Base-by-base conservation (phyloP, 495 filamentous ascomycete species). In the Usnea hakonensis region DNA sequence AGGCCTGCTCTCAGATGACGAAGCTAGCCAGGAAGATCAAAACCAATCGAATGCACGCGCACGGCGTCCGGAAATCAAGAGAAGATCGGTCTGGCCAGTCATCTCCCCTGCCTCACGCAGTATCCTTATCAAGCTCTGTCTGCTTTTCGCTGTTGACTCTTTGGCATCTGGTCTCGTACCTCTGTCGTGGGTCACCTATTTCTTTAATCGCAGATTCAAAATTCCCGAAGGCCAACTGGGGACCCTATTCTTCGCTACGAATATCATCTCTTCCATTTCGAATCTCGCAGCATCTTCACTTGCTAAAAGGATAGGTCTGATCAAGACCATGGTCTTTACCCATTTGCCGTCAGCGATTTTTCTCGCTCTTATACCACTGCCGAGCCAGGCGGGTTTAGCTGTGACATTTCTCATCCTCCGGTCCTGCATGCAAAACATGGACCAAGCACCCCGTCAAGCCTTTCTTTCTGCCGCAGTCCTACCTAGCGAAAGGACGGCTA, bases 301-400 rank as follows among this genome's bases (percentile, higher is more conserved):
- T 62, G 81, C 90, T 5, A 85, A 86, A 60, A 80, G 85, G 43
- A 85, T 95, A 48, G 91, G 91, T 0, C 81, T 91, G 37, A 81
- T 95, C 68, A 87, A 87, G 70, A 90, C 90, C 10, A 95, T 95
- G 90, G 88, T 93, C 35, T 90, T 90, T 67, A 91, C 89, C 2
- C 90, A 94, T 67, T 79, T 90, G 10, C 90, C 90, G 1, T 90
- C 87, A 2, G 81, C 89, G 10, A 75, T 91, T 52, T 86, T 87
- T 61, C 82, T 94, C 2, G 75, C 85, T 14, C 68, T 92, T 33
- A 86, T 95, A 57, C 84, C 88, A 0, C 65, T 88, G 19, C 83
- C 87, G 2, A 70, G 71, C 35, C 74, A 72, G 32, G 74, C 86
- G 17, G 78, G 76, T 32, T 62, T 88, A 26, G 76, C 85, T 4